A percentile compares a stretch with the other conserved stretches of the same genome.
These are phyloP conservation scores for Talaromyces verruculosus DNA, from an alignment of 2,329 filamentous ascomycete species.

Conservation along the genomic window DNA sequence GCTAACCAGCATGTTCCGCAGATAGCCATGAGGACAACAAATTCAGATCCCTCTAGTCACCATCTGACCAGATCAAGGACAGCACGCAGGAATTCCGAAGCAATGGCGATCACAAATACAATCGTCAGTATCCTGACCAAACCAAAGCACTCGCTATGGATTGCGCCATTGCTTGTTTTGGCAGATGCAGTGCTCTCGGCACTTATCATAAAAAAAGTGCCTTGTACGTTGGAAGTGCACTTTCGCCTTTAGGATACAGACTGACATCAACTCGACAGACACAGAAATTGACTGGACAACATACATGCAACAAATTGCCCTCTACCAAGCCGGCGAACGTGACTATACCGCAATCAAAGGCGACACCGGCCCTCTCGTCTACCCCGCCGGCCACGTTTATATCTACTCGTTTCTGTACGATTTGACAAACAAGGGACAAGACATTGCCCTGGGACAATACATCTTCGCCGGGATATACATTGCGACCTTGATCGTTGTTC, in stretches of 20 bases:
- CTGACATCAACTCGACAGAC: slow-evolving; percentile 53
- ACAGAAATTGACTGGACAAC: slow-evolving; percentile 98
- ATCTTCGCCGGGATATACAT: slow-evolving; percentile 82
- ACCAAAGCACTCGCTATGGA: slow-evolving; percentile 59
- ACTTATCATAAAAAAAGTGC: slow-evolving; percentile 74
- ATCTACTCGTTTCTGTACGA: slow-evolving; percentile 78
- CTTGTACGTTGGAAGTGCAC: slow-evolving; percentile 62
- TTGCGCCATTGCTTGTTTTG: slow-evolving; percentile 66
- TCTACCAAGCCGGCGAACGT: slow-evolving; percentile 79
- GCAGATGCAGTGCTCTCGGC: slow-evolving; percentile 71
- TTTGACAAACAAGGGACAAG: slow-evolving; percentile 70
- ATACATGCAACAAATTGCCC: slow-evolving; percentile 89
- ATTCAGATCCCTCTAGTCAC: not conserved
- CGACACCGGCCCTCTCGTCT: slow-evolving; percentile 88
- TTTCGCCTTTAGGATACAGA: not conserved
- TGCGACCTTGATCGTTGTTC: slow-evolving; percentile 69
- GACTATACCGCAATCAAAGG: slow-evolving; percentile 85
- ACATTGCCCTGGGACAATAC: slow-evolving; percentile 79
- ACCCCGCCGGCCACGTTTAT: slow-evolving; percentile 91
- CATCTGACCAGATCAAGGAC: not conserved
- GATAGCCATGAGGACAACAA: slow-evolving; percentile 6
- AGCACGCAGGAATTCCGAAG: not conserved
- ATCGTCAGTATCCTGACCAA: slow-evolving; percentile 51
- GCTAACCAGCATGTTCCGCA: not conserved
- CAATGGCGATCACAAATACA: slow-evolving; percentile 20